Conservation (phyloP, 148 eudicot species). For the Suaeda aralocaspica region DNA sequence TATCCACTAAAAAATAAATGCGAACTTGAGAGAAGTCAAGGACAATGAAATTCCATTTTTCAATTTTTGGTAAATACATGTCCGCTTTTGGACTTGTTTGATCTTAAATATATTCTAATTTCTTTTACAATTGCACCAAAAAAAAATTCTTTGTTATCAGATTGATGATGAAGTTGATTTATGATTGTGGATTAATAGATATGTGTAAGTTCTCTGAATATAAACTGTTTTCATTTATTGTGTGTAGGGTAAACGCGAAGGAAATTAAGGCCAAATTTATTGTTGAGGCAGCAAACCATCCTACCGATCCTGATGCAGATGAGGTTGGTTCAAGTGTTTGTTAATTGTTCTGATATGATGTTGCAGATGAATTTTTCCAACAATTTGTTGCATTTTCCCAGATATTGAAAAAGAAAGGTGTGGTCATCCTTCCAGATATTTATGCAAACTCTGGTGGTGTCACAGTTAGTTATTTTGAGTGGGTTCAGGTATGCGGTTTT, state of each 20-base stretch:
- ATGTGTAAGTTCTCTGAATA: neutral
- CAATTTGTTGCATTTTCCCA: conserved; percentile 26
- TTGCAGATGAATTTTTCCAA: conserved; percentile 14
- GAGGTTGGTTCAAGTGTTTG: conserved; percentile 48
- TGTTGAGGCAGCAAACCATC: conserved; percentile 96
- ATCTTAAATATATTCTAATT: no score
- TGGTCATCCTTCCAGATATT: conserved; percentile 89
- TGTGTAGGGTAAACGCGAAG: conserved; percentile 84
- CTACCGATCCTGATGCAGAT: conserved; percentile 98
- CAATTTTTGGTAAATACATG: neutral
- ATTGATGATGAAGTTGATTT: no score
- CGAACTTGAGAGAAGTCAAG: neutral
- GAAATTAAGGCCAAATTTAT: conserved; percentile 89
- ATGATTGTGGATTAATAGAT: no score
- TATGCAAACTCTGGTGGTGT: conserved; percentile 96
- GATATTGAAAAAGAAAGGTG: conserved; percentile 90
- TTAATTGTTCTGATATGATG: neutral
- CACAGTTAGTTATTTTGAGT: conserved; percentile 96
- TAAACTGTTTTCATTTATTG: neutral
- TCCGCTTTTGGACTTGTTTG: no score
- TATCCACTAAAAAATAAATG: no score
- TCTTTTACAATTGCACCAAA: no score
- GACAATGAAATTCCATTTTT: neutral
- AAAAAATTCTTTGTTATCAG: no score
- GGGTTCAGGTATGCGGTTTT: conserved; percentile 82